Conservation (phyloP, 2,329 filamentous ascomycete genomes). For the Aspergillus sp. region DNA sequence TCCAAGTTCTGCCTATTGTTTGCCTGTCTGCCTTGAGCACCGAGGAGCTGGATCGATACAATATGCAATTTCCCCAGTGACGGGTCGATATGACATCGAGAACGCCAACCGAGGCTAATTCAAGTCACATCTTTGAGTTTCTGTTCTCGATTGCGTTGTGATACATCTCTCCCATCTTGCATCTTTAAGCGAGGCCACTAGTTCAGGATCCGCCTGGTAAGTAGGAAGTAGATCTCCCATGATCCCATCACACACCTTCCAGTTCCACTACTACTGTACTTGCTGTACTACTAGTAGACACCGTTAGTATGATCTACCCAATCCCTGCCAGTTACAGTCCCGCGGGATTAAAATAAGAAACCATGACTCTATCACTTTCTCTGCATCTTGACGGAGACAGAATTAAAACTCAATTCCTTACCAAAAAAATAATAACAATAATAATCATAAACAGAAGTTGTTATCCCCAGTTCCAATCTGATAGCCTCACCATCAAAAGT, state of each 20-base stretch:
- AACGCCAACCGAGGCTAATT: not conserved
- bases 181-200: not conserved
- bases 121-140: not conserved
- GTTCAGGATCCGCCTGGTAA: not conserved
- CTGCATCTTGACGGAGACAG: not conserved
- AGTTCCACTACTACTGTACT: not conserved
- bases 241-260: not conserved
- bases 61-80: not conserved
- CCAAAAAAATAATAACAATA: not conserved
- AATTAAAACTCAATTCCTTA: not conserved
- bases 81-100: constrained; percentile 8
- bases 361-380: not conserved
- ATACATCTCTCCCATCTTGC: not conserved
- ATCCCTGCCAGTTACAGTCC: not conserved
- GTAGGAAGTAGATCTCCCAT: not conserved
- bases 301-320: not conserved
- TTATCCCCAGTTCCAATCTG: not conserved
- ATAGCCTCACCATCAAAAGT: too few relatives aligned
- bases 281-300: not conserved
- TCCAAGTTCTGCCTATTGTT: not conserved
- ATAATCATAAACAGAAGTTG: not conserved
- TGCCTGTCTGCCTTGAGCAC: not conserved
- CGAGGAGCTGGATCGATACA: too few relatives aligned
- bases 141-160: not conserved
- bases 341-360: not conserved